Evolutionary conservation across 495 filamentous ascomycete genomes (phyloP), one percentile per base, ranked within the genome.

Genomic region (Terfezia boudieri): DNA sequence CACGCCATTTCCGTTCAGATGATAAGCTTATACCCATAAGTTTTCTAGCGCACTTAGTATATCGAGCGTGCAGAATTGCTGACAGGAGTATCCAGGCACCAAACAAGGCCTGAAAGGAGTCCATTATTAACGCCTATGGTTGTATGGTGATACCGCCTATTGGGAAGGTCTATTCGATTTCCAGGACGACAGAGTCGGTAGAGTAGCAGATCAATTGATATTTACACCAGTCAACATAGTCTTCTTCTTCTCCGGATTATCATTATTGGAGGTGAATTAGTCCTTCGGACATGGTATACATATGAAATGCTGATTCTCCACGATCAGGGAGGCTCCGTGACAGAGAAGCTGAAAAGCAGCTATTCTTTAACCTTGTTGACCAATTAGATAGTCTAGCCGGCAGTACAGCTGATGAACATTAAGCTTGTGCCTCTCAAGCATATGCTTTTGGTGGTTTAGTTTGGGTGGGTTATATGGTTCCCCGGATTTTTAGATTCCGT

Each of bases 361-460:
- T 98, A 86, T 64, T 59, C 64, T 52, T 69, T 73, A 6, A 82
- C 80, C 49, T 72, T 96, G 66, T 75, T 72, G 63, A 83, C 81
- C 62, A 98, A 98, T 67, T 87, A 83, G 73, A 77, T 85, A 67
- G 73, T 98, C 51, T 98, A 92, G 90, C 92, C 90, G 9, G 76
- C 76, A 57, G 86, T 96, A 56, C 90, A 98, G 71, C 68, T 81
- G 53, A 74, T 81, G 58, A 98, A 98, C 71, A 96, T 98, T 71
- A 80, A 81, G 64, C 71, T 92, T 49, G 82, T 96, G 53, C 90
- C 90, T 12, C 68, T 94, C 60, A 75, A 96, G 59, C 80, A 87
- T 64, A 71, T 89, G 56, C 75, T 98, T 36, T 67, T 98, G 60
- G 78, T 94, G 49, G 90, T 95, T 96, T 48, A 76, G 73, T 61